phyloP scores from a whole-genome alignment of 805 yeast genomes.

The Candida anglica region DNA sequence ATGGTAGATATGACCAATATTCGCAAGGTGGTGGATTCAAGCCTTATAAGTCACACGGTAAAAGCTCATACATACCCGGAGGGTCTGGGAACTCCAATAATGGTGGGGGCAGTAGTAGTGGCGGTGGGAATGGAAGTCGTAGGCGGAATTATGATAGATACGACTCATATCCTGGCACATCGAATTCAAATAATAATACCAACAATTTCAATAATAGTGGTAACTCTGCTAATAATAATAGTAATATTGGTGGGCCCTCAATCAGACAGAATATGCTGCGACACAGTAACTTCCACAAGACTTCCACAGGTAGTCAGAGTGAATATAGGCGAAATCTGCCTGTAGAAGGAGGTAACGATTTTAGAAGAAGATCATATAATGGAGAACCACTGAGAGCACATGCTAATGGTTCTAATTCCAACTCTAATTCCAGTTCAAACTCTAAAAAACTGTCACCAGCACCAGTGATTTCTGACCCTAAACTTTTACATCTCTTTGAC shows the following conservation, averaged over 20 bases:
- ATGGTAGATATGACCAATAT: constrained; percentile 8
- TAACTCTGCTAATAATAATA: too few species aligned
- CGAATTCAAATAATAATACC: neutral
- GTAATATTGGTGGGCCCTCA: too few species aligned
- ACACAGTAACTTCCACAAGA: too few species aligned
- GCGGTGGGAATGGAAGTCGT: constrained; percentile 6
- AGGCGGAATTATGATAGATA: constrained; percentile 14
- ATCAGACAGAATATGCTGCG: too few species aligned
- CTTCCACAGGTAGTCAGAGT: constrained; percentile 1
- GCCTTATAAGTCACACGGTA: constrained; percentile 3
- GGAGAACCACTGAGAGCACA: neutral
- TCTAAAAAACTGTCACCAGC: constrained; percentile 2
- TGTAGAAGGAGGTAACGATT: neutral
- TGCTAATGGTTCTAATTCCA: neutral
- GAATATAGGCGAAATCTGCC: constrained; percentile 4
- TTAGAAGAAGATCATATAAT: constrained; percentile 2
- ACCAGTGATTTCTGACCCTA: constrained; percentile 1
- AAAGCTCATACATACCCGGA: constrained; percentile 3
- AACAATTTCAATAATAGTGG: too few species aligned
- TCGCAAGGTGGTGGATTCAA: constrained; percentile 1
- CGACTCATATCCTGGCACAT: constrained; percentile 14
- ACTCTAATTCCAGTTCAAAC: neutral
- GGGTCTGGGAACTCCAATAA: neutral
- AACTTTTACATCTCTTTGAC: neutral
- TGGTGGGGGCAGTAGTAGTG: neutral